Percentiles rank a stretch among this genome's conserved stretches.
Conservation (phyloP, 1,284 basidiomycete genomes). For the Trichosporon ovoides region DNA sequence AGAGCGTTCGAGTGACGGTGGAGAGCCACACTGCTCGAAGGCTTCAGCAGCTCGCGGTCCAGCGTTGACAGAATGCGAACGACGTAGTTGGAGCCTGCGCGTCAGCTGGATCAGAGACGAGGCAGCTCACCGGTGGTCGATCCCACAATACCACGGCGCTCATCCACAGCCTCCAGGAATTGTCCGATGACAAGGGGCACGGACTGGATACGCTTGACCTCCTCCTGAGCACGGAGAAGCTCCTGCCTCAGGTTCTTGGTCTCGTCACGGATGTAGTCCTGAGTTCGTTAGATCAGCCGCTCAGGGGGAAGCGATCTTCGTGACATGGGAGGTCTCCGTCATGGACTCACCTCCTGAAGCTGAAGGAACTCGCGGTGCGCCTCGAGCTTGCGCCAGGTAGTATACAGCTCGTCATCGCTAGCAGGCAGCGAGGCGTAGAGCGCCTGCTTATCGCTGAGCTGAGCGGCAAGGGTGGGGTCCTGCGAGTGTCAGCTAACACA, state of each 20-base stretch:
- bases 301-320: no score
- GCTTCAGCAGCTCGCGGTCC: slow-evolving; percentile 94
- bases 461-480: slow-evolving; percentile 86
- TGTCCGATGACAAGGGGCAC: slow-evolving; percentile 99
- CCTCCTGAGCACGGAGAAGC: slow-evolving; percentile 95
- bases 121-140: slow-evolving; percentile 78
- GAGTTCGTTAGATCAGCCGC: not conserved
- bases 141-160: slow-evolving; percentile 94
- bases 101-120: not conserved
- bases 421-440: slow-evolving; percentile 74
- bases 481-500: slow-evolving; percentile 40
- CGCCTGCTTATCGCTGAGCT: slow-evolving; percentile 79
- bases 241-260: slow-evolving; percentile 97
- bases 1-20: slow-evolving; percentile 98
- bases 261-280: slow-evolving; percentile 96
- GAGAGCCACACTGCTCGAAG: slow-evolving; percentile 92
- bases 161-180: slow-evolving; percentile 98
- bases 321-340: no score
- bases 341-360: slow-evolving; percentile 67
- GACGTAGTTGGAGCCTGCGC: slow-evolving; percentile 85
- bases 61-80: slow-evolving; percentile 96
- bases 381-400: slow-evolving; percentile 90
- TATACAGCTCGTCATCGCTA: slow-evolving; percentile 81
- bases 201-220: slow-evolving; percentile 98
- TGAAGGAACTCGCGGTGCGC: slow-evolving; percentile 90